A percentile compares a stretch with the other conserved stretches of the same genome.
Conservation (phyloP, 1,284 basidiomycete genomes). For the Ganoderma multipileum region DNA sequence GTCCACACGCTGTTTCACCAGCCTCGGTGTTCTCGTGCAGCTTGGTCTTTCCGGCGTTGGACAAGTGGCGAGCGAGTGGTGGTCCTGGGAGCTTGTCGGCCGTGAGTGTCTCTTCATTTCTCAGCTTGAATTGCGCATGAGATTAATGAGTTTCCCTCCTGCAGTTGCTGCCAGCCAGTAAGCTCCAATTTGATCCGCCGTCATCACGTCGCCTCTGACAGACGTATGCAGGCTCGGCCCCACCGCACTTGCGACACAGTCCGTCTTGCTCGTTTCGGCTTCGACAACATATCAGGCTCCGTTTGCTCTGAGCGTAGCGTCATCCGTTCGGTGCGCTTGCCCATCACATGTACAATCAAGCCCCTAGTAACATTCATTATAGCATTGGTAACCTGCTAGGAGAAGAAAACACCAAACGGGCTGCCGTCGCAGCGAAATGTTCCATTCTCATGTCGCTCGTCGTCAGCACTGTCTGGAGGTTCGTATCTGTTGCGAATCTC, state of each 20-base stretch:
- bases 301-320: conserved; percentile 80
- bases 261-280: conserved; percentile 74
- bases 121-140: background rate
- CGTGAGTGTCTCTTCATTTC: conserved; percentile 44
- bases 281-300: conserved; percentile 89
- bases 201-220: background rate
- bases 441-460: conserved; percentile 66
- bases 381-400: conserved; percentile 87
- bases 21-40: conserved; percentile 74
- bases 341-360: background rate
- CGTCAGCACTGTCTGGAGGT: conserved; percentile 72
- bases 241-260: conserved; percentile 72
- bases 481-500: conserved; percentile 19
- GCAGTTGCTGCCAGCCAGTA: conserved; percentile 66
- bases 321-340: conserved; percentile 75
- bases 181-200: conserved; percentile 32
- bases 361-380: conserved; percentile 4
- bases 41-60: conserved; percentile 84
- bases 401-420: conserved; percentile 71
- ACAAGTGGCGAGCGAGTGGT: conserved; percentile 84
- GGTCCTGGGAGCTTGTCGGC: conserved; percentile 86
- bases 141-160: conserved; percentile 19
- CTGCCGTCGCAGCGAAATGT: conserved; percentile 67
- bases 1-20: conserved; percentile 68
- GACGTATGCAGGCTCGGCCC: conserved; percentile 55